A percentile compares a stretch with the other conserved stretches of the same genome.
Conservation (phyloP, 1,284 basidiomycete species). For the Sutorius eximius region DNA sequence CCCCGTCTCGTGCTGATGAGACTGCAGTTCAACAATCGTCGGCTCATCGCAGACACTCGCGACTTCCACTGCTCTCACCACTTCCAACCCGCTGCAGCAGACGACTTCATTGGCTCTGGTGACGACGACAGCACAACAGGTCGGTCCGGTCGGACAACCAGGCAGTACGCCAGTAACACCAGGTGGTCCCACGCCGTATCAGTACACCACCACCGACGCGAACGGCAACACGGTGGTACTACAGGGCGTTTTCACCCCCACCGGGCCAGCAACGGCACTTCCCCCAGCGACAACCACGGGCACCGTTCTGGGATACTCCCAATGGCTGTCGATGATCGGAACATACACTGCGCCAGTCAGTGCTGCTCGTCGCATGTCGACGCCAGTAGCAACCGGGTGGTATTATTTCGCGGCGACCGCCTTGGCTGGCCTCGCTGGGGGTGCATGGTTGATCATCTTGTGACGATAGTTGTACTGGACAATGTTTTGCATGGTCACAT, state of each 20-base stretch:
- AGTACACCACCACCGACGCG: slow-evolving; percentile 61
- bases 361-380: slow-evolving; percentile 24
- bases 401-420: slow-evolving; percentile 30
- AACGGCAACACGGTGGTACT: slow-evolving; percentile 48
- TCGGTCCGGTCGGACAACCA: slow-evolving; percentile 61
- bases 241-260: slow-evolving; percentile 57
- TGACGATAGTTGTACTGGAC: slow-evolving; percentile 15
- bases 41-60: slow-evolving; percentile 23
- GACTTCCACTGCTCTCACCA: slow-evolving; percentile 23
- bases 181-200: slow-evolving; percentile 52
- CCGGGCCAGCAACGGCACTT: slow-evolving; percentile 44
- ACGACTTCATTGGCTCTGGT: slow-evolving; percentile 21
- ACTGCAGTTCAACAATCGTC: slow-evolving; percentile 25
- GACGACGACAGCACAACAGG: slow-evolving; percentile 31
- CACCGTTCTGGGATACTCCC: slow-evolving; percentile 52
- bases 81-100: slow-evolving; percentile 15
- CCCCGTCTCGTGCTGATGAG: slow-evolving; percentile 10
- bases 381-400: slow-evolving; percentile 29
- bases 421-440: slow-evolving; percentile 35
- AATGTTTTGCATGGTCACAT: slow-evolving; percentile 4
- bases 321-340: slow-evolving; percentile 49
- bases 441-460: slow-evolving; percentile 35
- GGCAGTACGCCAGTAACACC: slow-evolving; percentile 40
- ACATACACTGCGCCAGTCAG: slow-evolving; percentile 38
- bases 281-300: slow-evolving; percentile 44